These are phyloP conservation scores for Pyrenochaeta sp. DNA, from an alignment of 2,329 filamentous ascomycete genomes.

Conservation along the genomic window DNA sequence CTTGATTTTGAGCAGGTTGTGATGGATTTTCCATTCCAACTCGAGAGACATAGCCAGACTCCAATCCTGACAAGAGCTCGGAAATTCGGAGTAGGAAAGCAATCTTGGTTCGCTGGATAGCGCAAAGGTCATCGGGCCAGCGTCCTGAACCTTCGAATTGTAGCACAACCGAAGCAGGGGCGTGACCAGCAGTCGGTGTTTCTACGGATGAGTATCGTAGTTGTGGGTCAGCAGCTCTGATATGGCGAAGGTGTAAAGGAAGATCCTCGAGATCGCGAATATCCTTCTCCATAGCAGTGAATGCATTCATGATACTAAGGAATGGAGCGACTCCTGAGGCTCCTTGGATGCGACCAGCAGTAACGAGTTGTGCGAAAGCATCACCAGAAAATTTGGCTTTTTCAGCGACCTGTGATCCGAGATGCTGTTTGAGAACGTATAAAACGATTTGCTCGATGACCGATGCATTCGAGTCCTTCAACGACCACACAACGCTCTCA, in stretches of 20 bases:
- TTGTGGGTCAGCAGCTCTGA: conserved; percentile 74
- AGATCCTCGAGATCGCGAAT: conserved; percentile 81
- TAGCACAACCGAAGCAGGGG: conserved; percentile 78
- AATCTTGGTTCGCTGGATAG: conserved; percentile 92
- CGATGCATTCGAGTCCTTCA: conserved; percentile 65
- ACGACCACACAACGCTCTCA: conserved; percentile 86
- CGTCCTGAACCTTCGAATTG: conserved; percentile 92
- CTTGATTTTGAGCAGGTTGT: conserved; percentile 74
- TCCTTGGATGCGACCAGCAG: conserved; percentile 42
- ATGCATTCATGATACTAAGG: conserved; percentile 72
- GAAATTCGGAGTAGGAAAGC: conserved; percentile 82
- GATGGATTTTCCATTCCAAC: conserved; percentile 82
- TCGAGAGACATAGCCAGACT: conserved; percentile 68
- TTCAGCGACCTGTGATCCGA: conserved; percentile 66
- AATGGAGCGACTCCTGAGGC: conserved; percentile 63
- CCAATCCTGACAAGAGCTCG: conserved; percentile 70
- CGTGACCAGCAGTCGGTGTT: conserved; percentile 56
- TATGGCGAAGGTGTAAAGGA: conserved; percentile 83
- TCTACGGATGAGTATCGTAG: conserved; percentile 76
- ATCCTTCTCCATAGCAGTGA: conserved; percentile 76
- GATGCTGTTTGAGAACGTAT: conserved; percentile 74
- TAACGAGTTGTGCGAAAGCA: conserved; percentile 55
- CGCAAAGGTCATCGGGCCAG: conserved; percentile 90
- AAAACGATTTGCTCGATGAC: conserved; percentile 81
- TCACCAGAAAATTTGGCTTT: conserved; percentile 55